Base-by-base conservation (phyloP, 2,329 filamentous ascomycete species). In the Scedosporium minutisporum region DNA sequence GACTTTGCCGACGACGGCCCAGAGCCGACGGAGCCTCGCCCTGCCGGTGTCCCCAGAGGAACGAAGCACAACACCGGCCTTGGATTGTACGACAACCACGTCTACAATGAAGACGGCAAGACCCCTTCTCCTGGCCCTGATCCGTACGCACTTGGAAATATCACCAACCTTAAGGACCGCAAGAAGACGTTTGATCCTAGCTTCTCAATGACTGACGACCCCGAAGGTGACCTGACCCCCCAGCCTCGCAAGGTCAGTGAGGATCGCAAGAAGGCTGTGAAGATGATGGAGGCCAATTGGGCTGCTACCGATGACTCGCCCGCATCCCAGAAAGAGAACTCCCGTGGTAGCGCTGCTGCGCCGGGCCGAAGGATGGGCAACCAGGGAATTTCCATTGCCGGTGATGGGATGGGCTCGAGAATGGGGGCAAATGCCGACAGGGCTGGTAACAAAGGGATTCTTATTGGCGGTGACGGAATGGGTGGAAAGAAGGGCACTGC, bases 121-220 rank as follows among this genome's bases (percentile, higher is more conserved):
- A 74, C 70, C 33, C 70, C 73, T 16, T 67, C 71, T 10, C 71
- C 77, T 14, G 74, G 68, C 2, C 71, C 75, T 12, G 74, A 76
- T 59, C 69, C 70, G 9, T 72, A 76, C 14, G 74, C 87, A 9
- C 79, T 90, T 10, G 82, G 82, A 58, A 85, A 87, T 68, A 85
- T 90, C 63, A 89, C 88, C 65, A 91, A 93, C 74, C 80, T 87
- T 63, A 85, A 87, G 70, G 84, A 87, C 73, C 88, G 90, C 62
- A 81, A 80, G 70, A 91, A 93, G 74, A 85, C 90, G 71, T 93
- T 96, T 68, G 86, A 87, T 58, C 75, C 86, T 21, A 90, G 96
- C 68, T 96, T 92, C 78, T 80, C 80, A 60, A 87, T 96, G 77
- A 80, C 81, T 6, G 91, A 96, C 71, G 79, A 85, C 48, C 85